These are phyloP conservation scores for Colletotrichum coccodes DNA, from an alignment of 2,329 filamentous ascomycete genomes.

Conservation along the genomic window DNA sequence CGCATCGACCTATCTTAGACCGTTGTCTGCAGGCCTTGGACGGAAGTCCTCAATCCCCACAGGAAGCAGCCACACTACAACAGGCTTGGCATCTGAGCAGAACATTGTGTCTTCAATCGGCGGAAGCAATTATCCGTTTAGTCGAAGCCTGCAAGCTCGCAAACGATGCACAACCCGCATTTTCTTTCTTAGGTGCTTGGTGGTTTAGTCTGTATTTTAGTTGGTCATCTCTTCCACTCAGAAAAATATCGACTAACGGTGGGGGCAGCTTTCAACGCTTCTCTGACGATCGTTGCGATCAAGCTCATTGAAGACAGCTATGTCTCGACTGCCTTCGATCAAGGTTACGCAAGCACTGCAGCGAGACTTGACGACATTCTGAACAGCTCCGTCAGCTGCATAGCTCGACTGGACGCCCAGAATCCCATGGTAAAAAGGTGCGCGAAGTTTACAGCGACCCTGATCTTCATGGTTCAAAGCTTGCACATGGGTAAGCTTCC, in stretches of 20 bases:
- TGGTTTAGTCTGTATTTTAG: constrained; percentile 45
- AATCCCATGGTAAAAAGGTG: constrained; percentile 29
- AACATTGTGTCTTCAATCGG: constrained; percentile 36
- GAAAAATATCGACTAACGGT: neutral
- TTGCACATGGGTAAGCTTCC: neutral
- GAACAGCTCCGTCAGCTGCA: constrained; percentile 7
- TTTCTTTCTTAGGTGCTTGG: constrained; percentile 41
- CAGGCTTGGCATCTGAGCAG: constrained; percentile 37
- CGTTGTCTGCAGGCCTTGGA: constrained; percentile 33
- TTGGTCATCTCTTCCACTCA: constrained; percentile 20
- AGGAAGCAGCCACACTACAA: constrained; percentile 32
- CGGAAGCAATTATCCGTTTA: constrained; percentile 37
- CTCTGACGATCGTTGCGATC: constrained; percentile 15
- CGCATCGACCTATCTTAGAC: constrained; percentile 42
- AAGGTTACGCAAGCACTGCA: neutral
- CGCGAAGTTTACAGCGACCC: constrained; percentile 22
- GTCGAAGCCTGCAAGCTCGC: constrained; percentile 34
- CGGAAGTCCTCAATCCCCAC: constrained; percentile 4
- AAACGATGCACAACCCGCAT: constrained; percentile 6
- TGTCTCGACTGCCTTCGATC: neutral
- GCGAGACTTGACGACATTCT: constrained; percentile 10
- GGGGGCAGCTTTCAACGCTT: constrained; percentile 23
- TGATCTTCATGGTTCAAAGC: constrained; percentile 15
- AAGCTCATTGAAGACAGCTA: constrained; percentile 19
- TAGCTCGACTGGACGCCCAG: constrained; percentile 15